Percentiles rank a stretch among this genome's conserved stretches.
These are phyloP conservation scores for Cordia subcordata DNA, from an alignment of 257 asterid species.

Conservation along the genomic window DNA sequence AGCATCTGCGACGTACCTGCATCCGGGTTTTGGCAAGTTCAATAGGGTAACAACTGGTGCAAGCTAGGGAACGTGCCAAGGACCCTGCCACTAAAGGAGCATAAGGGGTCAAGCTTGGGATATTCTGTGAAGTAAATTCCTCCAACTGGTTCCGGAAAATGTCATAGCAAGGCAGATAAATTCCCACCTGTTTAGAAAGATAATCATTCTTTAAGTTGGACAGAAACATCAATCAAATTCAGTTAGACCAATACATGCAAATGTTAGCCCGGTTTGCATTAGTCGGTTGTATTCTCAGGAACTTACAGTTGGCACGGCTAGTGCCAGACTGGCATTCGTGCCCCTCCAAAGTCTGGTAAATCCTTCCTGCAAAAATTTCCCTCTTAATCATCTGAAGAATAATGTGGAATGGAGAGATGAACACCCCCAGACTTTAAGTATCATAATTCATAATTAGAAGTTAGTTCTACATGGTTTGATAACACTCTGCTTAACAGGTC, in stretches of 20 bases:
- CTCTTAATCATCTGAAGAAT: constrained; percentile 5
- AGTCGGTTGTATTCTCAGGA: neutral
- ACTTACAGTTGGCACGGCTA: constrained; percentile 91
- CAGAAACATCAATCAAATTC: neutral
- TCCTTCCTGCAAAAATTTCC: constrained; percentile 60
- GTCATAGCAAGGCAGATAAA: constrained; percentile 89
- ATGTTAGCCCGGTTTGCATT: neutral
- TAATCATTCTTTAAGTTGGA: neutral
- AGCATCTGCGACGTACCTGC: constrained; percentile 57
- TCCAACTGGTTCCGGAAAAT: constrained; percentile 61
- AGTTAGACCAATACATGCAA: neutral
- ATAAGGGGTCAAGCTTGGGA: constrained; percentile 60
- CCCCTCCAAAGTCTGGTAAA: constrained; percentile 94
- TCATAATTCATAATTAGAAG: no score
- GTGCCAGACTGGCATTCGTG: constrained; percentile 87
- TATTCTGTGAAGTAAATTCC: constrained; percentile 49
- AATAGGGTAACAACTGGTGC: constrained; percentile 90
- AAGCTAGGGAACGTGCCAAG: constrained; percentile 87
- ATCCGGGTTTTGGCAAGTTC: constrained; percentile 96
- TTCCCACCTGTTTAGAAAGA: constrained; percentile 64
- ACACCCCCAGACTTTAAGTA: no score
- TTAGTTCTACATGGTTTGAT: no score
- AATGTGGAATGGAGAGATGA: no score
- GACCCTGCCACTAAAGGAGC: constrained; percentile 81
- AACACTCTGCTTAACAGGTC: no score